These are phyloP conservation scores for Anastatica hierochuntica DNA, from an alignment of 345 rosid species.

Conservation along the genomic window DNA sequence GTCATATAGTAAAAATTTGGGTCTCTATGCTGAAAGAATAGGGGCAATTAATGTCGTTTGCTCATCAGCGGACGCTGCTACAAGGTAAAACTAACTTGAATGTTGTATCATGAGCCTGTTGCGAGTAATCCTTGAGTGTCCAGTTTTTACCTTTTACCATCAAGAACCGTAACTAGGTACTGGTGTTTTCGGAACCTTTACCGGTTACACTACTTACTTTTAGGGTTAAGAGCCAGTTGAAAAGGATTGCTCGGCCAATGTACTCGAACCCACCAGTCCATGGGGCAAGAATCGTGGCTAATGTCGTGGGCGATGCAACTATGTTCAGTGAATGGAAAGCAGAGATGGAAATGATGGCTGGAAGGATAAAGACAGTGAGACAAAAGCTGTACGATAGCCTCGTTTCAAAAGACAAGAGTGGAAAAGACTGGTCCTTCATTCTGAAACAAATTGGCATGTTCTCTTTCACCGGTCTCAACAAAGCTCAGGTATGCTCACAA, in stretches of 20 bases:
- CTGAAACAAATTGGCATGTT: constrained; percentile 97
- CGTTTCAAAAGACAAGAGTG: constrained; percentile 64
- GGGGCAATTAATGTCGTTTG: constrained; percentile 91
- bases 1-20: constrained; percentile 92
- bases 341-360: constrained; percentile 98
- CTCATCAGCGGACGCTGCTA: constrained; percentile 74
- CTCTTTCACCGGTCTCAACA: constrained; percentile 90
- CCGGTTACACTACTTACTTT: too few species aligned
- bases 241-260: constrained; percentile 95
- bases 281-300: constrained; percentile 87
- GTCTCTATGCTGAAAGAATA: constrained; percentile 83
- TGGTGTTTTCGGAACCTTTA: too few species aligned
- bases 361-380: constrained; percentile 86
- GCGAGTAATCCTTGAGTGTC: too few species aligned
- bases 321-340: constrained; percentile 84
- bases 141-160: constrained; percentile 23
- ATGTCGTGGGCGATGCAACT: constrained; percentile 70
- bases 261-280: constrained; percentile 96
- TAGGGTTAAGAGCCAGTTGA: constrained; percentile 98
- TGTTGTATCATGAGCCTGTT: neutral
- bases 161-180: too few species aligned
- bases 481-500: constrained; percentile 53
- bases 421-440: constrained; percentile 94
- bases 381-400: constrained; percentile 68
- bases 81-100: constrained; percentile 36